Evolutionary conservation across 2,329 filamentous ascomycete species (phyloP), one percentile per base, ranked within the genome.

Genomic region (Tothia fuscella): DNA sequence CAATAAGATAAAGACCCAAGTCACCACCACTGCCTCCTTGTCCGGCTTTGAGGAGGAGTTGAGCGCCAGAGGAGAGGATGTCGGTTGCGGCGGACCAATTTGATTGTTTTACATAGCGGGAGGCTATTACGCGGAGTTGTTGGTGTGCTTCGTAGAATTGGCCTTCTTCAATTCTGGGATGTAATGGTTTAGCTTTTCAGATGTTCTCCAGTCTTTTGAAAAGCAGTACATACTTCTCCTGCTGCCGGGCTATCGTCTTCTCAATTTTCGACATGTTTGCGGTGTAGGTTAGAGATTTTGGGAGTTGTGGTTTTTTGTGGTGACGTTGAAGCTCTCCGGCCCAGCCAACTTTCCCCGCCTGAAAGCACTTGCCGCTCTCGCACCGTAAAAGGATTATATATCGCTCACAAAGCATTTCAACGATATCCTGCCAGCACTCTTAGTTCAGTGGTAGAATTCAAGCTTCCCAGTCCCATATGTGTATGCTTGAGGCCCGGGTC

Each of bases 81-180:
- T 94, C 84, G 58, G 87, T 80, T 36, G 93, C 91, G 10, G 86
- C 81, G 51, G 72, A 61, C 74, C 83, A 95, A 71, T 89, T 89
- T 47, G 75, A 68, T 32, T 81, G 73, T 67, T 96, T 96, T 60
- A 89, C 78, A 66, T 98, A 93, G 44, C 93, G 87, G 29, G 86
- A 82, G 47, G 88, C 88, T 51, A 95, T 89, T 42, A 95, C 88
- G 48, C 91, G 86, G 50, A 94, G 85, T 68, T 98, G 91, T 64
- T 98, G 91, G 66, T 96, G 89, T 45, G 91, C 91, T 73, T 98
- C 91, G 68, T 98, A 98, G 72, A 78, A 95, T 59, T 91, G 81
- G 55, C 88, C 89, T 62, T 93, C 86, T 51, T 77, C 71, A 62
- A 94, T 94, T 63, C 86, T 84, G 53, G 26, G 33, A 42, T 47